phyloP scores from a whole-genome alignment of 129 eudicot species.

The Chrysanthemum seticuspe region DNA sequence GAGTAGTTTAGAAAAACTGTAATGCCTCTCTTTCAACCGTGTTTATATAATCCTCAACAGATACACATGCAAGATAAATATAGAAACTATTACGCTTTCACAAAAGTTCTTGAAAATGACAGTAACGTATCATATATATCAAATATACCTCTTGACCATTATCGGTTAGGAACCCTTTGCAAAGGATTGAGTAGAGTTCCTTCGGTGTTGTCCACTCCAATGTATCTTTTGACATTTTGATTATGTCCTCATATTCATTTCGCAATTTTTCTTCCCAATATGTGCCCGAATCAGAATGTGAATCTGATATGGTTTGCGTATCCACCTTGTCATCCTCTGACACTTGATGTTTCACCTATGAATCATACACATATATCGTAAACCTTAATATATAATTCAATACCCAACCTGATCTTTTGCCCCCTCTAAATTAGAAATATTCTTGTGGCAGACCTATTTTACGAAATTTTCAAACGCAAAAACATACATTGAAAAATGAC shows the following conservation, averaged over 20 bases:
- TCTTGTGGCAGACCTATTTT: too few species aligned
- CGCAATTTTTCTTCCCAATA: conserved; percentile 14
- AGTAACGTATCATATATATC: too few species aligned
- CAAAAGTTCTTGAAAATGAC: neutral
- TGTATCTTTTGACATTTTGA: conserved; percentile 8
- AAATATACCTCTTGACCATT: neutral
- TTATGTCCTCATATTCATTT: neutral
- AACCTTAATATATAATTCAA: too few species aligned
- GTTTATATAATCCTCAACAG: too few species aligned
- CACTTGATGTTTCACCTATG: neutral
- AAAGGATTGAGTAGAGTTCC: conserved; percentile 10
- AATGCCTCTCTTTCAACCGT: too few species aligned
- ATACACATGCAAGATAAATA: too few species aligned
- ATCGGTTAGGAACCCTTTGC: conserved; percentile 11
- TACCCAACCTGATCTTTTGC: too few species aligned
- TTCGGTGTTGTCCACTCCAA: conserved; percentile 2
- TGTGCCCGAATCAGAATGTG: neutral
- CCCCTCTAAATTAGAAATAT: too few species aligned
- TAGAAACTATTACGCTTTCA: neutral
- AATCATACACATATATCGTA: neutral
- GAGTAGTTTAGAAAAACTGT: too few species aligned
- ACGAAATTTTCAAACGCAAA: too few species aligned
- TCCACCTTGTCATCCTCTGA: conserved; percentile 1
- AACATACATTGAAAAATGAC: too few species aligned
- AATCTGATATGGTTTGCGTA: neutral